phyloP scores from a whole-genome alignment of 306 rosid genomes.

The Glycine soja region DNA sequence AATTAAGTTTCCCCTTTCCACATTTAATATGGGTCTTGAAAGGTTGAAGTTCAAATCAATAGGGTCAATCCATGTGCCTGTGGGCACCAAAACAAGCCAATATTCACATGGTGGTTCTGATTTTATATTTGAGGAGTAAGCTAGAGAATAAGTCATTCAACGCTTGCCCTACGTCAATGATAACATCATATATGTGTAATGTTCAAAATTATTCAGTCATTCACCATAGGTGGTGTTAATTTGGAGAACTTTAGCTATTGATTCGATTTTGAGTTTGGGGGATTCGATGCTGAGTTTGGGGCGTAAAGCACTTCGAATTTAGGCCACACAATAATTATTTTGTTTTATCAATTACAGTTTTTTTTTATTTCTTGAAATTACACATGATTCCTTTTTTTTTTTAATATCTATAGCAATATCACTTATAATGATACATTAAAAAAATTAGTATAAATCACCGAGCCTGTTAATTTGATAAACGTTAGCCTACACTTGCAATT shows the following conservation, averaged over 20 bases:
- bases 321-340: too few species aligned
- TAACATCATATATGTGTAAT: constrained; percentile 36
- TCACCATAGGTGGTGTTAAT: neutral
- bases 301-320: too few species aligned
- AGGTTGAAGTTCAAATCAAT: neutral
- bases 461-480: too few species aligned
- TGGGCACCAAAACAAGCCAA: neutral
- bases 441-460: too few species aligned
- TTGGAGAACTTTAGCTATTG: neutral
- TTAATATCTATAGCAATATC: too few species aligned
- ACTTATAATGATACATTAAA: too few species aligned
- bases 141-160: neutral
- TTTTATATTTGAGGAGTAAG: neutral
- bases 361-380: too few species aligned
- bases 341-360: too few species aligned
- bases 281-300: too few species aligned
- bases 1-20: neutral
- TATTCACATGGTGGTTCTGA: constrained; percentile 20
- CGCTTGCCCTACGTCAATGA: constrained; percentile 11
- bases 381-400: too few species aligned
- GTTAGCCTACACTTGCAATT: too few species aligned
- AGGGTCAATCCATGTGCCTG: constrained; percentile 33
- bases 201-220: neutral
- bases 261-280: too few species aligned
- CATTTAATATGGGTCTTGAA: constrained; percentile 3